Conservation (phyloP, 2,329 filamentous ascomycete species). For the Trichoderma citrinoviride region DNA sequence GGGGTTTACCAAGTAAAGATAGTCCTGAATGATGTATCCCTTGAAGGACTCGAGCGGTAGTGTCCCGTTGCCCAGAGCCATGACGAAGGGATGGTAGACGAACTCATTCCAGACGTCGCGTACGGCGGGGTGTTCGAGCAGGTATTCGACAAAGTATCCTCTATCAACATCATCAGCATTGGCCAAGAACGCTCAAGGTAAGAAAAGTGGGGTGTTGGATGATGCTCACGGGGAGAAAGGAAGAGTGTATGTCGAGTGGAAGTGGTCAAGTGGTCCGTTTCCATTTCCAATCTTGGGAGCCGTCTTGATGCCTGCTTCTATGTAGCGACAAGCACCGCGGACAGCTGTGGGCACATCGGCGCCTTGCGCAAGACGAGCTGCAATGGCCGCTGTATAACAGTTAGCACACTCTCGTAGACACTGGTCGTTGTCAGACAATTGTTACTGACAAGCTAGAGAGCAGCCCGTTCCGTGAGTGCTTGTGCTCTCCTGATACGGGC, state of each 20-base stretch:
- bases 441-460: conserved; percentile 74
- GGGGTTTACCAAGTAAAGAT: conserved; percentile 71
- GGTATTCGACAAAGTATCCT: conserved; percentile 78
- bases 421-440: background rate
- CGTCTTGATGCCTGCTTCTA: conserved; percentile 67
- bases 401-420: background rate
- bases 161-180: conserved; percentile 36
- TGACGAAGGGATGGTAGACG: conserved; percentile 79
- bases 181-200: background rate
- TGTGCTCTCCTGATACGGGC: conserved; percentile 65
- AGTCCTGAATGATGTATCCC: conserved; percentile 87
- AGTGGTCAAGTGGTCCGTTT: conserved; percentile 73
- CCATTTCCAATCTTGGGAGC: conserved; percentile 63
- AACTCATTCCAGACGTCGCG: conserved; percentile 70
- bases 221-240: conserved; percentile 62
- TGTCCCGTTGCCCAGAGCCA: conserved; percentile 70
- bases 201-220: too few relatives aligned
- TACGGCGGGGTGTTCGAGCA: conserved; percentile 74
- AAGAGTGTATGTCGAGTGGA: conserved; percentile 66
- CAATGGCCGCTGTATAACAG: conserved; percentile 59
- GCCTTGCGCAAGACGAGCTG: conserved; percentile 66
- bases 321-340: conserved; percentile 65
- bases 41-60: conserved; percentile 77
- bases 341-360: conserved; percentile 58
- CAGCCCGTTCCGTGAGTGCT: conserved; percentile 96